Conservation (phyloP, 345 rosid species). For the Cochlearia excelsa region DNA sequence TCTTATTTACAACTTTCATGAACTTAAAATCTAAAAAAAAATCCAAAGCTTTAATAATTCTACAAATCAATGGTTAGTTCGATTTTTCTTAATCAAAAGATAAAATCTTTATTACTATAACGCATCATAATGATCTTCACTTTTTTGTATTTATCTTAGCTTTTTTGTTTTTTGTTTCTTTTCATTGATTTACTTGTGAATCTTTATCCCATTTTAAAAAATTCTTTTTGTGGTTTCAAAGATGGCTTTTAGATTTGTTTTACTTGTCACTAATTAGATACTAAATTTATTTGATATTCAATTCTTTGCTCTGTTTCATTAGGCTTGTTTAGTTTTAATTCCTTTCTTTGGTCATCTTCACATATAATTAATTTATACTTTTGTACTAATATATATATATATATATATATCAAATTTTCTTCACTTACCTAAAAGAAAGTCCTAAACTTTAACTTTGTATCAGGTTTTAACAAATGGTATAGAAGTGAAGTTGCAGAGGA, state of each 20-base stretch:
- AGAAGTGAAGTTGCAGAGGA: conserved; percentile 95
- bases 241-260: conserved; percentile 38
- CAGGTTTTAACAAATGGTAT: conserved; percentile 97
- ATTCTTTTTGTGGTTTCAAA: conserved; percentile 34
- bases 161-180: not conserved
- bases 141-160: conserved; percentile 34
- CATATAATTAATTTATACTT: no score
- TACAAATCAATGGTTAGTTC: conserved; percentile 1
- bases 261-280: conserved; percentile 24
- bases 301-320: not conserved
- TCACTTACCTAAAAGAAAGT: not conserved
- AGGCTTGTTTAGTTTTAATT: conserved; percentile 9
- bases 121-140: conserved; percentile 28
- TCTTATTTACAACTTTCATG: not conserved
- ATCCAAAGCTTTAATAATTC: no score
- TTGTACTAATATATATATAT: no score
- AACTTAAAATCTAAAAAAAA: no score
- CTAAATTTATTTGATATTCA: no score
- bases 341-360: conserved; percentile 33
- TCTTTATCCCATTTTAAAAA: conserved; percentile 17
- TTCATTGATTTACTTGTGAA: conserved; percentile 22
- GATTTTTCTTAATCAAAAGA: conserved; percentile 12
- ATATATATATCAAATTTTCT: no score
- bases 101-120: conserved; percentile 17
- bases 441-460: no score